Base-by-base conservation (phyloP, 768 basidiomycete genomes). In the Termitomyces bulborhizus region DNA sequence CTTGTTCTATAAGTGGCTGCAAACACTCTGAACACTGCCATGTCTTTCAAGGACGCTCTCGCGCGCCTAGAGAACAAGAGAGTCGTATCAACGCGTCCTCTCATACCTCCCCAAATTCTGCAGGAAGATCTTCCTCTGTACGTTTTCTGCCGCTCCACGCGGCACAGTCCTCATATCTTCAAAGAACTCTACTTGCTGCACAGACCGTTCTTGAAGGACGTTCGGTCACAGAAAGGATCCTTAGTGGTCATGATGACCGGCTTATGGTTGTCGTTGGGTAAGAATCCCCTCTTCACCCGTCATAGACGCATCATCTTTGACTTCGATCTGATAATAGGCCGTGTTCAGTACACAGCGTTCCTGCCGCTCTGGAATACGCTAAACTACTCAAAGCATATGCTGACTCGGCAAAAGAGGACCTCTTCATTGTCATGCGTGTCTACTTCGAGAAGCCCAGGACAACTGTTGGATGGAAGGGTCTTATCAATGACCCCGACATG, bases 371-470 rank as follows among this genome's bases (percentile, higher is more conserved):
- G 29, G 91, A 91, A 65, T 97, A 98, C 66, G 96, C 94, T 29
- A 80, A 79, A 52, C 77, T 86, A 48, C 78, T 98, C 44, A 81
- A 79, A 56, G 80, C 74, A 37, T 98, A 98, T 65, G 90, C 93
- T 6, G 86, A 93, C 37, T 70, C 71, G 11, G 84, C 89, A 44
- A 84, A 83, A 65, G 86, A 90, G 11, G 97, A 98, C 62, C 79
- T 99, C 32, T 80, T 88, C 70, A 97, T 99, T 64, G 78, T 98
- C 62, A 98, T 98, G 96, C 87, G 94, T 27, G 93, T 98, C 62
- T 98, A 99, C 77, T 99, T 98, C 66, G 96, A 98, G 65, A 98
- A 98, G 65, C 88, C 88, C 1, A 80, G 96, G 31, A 98, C 96
- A 6, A 98, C 96, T 0, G 88, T 98, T 46, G 97, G 97, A 27